A percentile compares a stretch with the other conserved stretches of the same genome.
These are phyloP conservation scores for Suillus bovinus DNA, from an alignment of 768 basidiomycete species.

Conservation along the genomic window DNA sequence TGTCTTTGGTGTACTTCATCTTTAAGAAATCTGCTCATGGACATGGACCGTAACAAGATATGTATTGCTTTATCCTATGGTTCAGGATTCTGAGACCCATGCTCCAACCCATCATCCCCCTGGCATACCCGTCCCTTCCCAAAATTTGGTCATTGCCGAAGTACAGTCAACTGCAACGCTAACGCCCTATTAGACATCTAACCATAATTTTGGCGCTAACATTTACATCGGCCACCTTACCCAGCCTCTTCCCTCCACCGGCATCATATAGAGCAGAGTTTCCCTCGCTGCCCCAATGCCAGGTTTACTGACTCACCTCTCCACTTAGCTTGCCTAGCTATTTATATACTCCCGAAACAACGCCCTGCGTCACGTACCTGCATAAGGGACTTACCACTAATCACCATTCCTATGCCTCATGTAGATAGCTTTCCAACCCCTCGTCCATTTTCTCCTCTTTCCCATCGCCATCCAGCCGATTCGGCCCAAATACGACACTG, in stretches of 20 bases:
- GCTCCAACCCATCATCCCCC: too few species aligned
- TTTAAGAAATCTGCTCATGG: neutral
- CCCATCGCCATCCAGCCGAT: conserved; percentile 26
- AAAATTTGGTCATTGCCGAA: too few species aligned
- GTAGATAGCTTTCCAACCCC: conserved; percentile 19
- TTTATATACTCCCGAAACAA: conserved; percentile 67
- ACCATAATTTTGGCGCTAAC: neutral
- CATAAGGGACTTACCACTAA: conserved; percentile 52
- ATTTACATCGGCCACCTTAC: neutral
- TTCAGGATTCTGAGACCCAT: too few species aligned
- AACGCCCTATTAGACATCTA: neutral
- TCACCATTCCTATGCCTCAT: conserved; percentile 13
- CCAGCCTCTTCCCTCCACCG: neutral
- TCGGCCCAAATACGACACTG: conserved; percentile 33
- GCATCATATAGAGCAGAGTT: neutral
- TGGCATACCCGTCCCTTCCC: too few species aligned
- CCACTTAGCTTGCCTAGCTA: conserved; percentile 56
- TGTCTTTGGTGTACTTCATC: neutral
- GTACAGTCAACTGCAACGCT: neutral
- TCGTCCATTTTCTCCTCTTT: conserved; percentile 26
- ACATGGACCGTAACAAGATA: too few species aligned
- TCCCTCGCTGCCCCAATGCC: neutral
- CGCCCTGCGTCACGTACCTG: conserved; percentile 64
- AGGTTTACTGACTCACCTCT: neutral
- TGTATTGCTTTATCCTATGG: too few species aligned